These are phyloP conservation scores for Geotrichum bryndzae DNA, from an alignment of 1,139 yeast genomes.

Conservation along the genomic window DNA sequence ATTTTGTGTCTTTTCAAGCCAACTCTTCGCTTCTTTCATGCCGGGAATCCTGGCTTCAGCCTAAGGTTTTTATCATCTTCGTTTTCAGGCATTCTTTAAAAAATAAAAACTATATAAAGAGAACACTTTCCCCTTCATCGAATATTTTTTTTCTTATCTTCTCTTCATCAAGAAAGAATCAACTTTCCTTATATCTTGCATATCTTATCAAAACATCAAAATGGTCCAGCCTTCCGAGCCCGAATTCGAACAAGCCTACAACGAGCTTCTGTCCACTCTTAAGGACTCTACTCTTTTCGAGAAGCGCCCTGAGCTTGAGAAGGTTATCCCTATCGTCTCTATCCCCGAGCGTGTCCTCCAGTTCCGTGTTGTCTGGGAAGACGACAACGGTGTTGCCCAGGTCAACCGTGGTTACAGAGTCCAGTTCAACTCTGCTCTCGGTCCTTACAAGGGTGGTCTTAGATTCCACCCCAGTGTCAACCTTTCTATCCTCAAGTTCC, in stretches of 20 bases:
- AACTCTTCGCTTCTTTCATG: not conserved
- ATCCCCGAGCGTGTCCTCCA: constrained; percentile 94
- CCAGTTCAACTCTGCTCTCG: constrained; percentile 95
- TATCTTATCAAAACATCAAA: constrained; percentile 17
- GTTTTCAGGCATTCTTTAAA: not conserved
- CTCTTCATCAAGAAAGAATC: not conserved
- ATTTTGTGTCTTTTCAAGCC: not conserved
- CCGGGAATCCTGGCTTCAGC: not conserved
- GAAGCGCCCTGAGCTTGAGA: constrained; percentile 83
- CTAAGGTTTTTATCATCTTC: not conserved
- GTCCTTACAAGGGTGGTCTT: constrained; percentile 98
- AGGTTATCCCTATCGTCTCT: constrained; percentile 83
- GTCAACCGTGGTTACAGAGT: constrained; percentile 98
- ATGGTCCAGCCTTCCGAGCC: constrained; percentile 76
- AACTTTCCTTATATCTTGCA: not conserved
- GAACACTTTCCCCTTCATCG: not conserved
- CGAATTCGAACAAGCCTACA: constrained; percentile 97
- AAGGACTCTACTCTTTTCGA: constrained; percentile 87
- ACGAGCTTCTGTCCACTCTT: constrained; percentile 83
- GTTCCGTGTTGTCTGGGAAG: constrained; percentile 97
- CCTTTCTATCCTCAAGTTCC: constrained; percentile 87
- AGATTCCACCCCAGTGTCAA: constrained; percentile 97
- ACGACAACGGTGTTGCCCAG: constrained; percentile 84
- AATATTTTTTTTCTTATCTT: not conserved
- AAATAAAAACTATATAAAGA: constrained; percentile 6